Evolutionary conservation across 2,329 filamentous ascomycete species (phyloP), one percentile per base, ranked within the genome.

Genomic region (Colletotrichum sp.): DNA sequence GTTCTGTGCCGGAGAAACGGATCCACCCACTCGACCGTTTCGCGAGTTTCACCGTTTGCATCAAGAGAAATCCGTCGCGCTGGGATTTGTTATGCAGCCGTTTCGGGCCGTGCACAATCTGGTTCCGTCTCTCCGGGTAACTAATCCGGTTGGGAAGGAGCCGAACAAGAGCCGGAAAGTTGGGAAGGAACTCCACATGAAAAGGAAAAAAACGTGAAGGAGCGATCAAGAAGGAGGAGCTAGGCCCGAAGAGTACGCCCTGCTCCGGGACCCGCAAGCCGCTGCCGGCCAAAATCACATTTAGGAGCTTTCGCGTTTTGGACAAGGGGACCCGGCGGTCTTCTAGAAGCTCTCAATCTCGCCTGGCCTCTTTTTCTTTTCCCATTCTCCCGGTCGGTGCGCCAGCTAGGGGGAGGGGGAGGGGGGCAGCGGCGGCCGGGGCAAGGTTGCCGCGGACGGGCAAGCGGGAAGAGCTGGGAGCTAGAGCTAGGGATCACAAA

Each of bases 301-400:
- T 43, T 66, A 68, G 70, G 66, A 65, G 62, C 24, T 63, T 15
- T 27, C 43, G 47, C 51, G 33, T 27, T 43, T n/a, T 59, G 33
- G 6, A 43, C 54, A 59, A 34, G 65, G 65, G 34, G 51, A 58
- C 65, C 36, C 38, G 27, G 57, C 71, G 38, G n/a, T 58, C 6
- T 73, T 73, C 71, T 71, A 73, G 71, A 73, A 73, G 61, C 47
- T 59, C 47, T 36, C 34, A 38, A 68, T 38, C 36, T 59, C 27
- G 57, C 36, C 31, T 65, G 38, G 38, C 27, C 24, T 12, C 29
- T 38, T 43, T 54, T 15, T 18, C 69, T 38, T n/a, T 47, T 66
- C 47, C 64, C 64, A 66, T 68, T 61, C 21, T 61, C 36, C 55
- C 66, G 55, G 66, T 68, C 66, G 38, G 55, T 67, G 65, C 65